Percentiles rank a stretch among this genome's conserved stretches.
Evolutionary conservation across 148 eudicot species (phyloP).

Genomic region (Chenopodium suecicum): DNA sequence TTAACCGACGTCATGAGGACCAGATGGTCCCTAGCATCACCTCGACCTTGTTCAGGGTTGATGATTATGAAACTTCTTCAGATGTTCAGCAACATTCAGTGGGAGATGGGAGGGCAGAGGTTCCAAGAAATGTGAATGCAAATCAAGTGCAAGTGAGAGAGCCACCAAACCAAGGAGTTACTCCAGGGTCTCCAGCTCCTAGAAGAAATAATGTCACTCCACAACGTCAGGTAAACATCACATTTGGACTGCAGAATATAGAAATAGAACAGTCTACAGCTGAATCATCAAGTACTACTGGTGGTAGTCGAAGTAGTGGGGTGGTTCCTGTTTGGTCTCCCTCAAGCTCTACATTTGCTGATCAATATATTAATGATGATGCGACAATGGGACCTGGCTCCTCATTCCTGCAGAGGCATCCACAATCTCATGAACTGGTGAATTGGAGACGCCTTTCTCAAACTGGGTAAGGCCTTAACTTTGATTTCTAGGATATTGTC

Average conservation of each 20-base stretch:
- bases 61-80: constrained; percentile 67
- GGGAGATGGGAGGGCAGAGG: constrained; percentile 71
- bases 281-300: constrained; percentile 63
- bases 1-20: constrained; percentile 60
- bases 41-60: constrained; percentile 59
- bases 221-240: constrained; percentile 35
- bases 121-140: constrained; percentile 50
- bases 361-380: constrained; percentile 68
- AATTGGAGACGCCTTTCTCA: constrained; percentile 90
- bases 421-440: constrained; percentile 70
- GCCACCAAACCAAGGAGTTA: constrained; percentile 21
- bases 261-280: constrained; percentile 63
- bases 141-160: constrained; percentile 46
- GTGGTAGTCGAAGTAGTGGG: constrained; percentile 67
- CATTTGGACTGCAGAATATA: constrained; percentile 45
- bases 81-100: constrained; percentile 45
- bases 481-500: background rate
- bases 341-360: constrained; percentile 55
- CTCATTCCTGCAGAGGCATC: constrained; percentile 86
- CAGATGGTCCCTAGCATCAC: constrained; percentile 98
- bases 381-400: constrained; percentile 46
- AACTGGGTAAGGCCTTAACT: constrained; percentile 66
- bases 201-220: constrained; percentile 25
- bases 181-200: constrained; percentile 21
- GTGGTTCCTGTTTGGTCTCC: constrained; percentile 98